Conservation (phyloP, 257 asterid genomes). For the Lantana camara region DNA sequence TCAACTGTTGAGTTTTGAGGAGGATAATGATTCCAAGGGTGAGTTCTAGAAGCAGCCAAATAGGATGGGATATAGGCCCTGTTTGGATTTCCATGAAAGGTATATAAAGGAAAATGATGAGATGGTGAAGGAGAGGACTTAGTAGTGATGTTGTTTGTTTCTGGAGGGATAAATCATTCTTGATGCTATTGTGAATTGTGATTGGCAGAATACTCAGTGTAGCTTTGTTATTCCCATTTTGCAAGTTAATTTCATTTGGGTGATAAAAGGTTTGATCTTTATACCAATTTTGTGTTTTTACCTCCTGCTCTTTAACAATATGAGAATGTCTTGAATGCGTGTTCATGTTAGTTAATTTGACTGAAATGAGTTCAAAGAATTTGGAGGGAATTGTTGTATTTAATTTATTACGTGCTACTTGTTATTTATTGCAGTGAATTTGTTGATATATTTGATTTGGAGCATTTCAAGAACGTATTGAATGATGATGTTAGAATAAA, state of each 20-base stretch:
- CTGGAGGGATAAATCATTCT: slow-evolving; percentile 97
- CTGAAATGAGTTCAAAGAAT: not conserved
- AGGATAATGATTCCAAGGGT: slow-evolving; percentile 13
- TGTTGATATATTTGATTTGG: slow-evolving; percentile 87
- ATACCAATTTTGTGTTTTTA: slow-evolving; percentile 23
- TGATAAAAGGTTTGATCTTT: slow-evolving; percentile 76
- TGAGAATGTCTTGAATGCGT: not conserved
- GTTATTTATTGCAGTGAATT: slow-evolving; percentile 72
- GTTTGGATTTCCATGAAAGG: slow-evolving; percentile 66
- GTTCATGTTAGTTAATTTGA: no score
- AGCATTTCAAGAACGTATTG: slow-evolving; percentile 81
- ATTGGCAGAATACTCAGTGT: slow-evolving; percentile 88
- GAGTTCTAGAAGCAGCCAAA: slow-evolving; percentile 93
- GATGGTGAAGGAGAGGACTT: slow-evolving; percentile 59
- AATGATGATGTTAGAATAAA: slow-evolving; percentile 71
- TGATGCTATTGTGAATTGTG: slow-evolving; percentile 92
- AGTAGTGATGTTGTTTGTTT: slow-evolving; percentile 85
- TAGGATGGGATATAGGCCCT: slow-evolving; percentile 82
- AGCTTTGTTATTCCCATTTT: no score
- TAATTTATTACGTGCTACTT: not conserved
- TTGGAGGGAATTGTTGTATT: slow-evolving; percentile 1
- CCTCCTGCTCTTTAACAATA: not conserved
- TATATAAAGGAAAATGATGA: slow-evolving; percentile 51
- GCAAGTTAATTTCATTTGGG: slow-evolving; percentile 95
- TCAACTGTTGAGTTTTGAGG: slow-evolving; percentile 37